Percentiles rank a stretch among this genome's conserved stretches.
phyloP scores from a whole-genome alignment of 2,329 filamentous ascomycete genomes.

The Trichoderma guizhouense region DNA sequence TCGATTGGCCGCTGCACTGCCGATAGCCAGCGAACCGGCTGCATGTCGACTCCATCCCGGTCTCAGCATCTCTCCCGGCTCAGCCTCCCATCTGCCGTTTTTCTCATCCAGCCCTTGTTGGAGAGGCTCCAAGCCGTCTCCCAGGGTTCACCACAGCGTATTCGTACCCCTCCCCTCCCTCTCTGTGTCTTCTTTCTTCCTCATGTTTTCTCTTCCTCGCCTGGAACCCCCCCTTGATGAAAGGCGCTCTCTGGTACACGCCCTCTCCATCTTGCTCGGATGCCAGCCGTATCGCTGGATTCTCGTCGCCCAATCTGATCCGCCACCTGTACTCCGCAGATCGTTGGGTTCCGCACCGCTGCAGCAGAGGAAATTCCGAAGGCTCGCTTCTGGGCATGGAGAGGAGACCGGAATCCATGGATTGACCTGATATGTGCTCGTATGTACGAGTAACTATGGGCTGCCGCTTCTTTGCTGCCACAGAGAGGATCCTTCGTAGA shows the following conservation, averaged over 20 bases:
- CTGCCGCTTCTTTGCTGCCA: not conserved
- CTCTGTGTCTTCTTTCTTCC: not conserved
- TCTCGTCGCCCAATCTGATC: not conserved
- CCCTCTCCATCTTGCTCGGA: conserved; percentile 10
- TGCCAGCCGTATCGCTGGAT: conserved; percentile 15
- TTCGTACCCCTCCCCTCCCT: not conserved
- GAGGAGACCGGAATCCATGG: not conserved
- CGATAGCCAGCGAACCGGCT: conserved; percentile 3
- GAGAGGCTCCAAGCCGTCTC: not conserved
- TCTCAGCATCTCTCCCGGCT: not conserved
- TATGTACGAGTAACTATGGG: not conserved
- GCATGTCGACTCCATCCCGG: conserved; percentile 6
- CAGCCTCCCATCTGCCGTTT: not conserved
- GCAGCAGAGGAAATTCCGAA: not conserved
- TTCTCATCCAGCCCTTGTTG: not conserved
- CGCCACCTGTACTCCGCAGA: not conserved
- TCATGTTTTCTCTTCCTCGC: not conserved
- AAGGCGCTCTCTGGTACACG: not conserved
- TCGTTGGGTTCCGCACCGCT: not conserved
- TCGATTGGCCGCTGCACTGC: not conserved
- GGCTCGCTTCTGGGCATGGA: not conserved
- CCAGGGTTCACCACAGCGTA: not conserved
- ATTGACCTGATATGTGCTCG: not conserved
- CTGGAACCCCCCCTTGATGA: not conserved
- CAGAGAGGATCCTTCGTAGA: not conserved